phyloP scores from a whole-genome alignment of 2,329 filamentous ascomycete species.

The Passalora sequoiae region DNA sequence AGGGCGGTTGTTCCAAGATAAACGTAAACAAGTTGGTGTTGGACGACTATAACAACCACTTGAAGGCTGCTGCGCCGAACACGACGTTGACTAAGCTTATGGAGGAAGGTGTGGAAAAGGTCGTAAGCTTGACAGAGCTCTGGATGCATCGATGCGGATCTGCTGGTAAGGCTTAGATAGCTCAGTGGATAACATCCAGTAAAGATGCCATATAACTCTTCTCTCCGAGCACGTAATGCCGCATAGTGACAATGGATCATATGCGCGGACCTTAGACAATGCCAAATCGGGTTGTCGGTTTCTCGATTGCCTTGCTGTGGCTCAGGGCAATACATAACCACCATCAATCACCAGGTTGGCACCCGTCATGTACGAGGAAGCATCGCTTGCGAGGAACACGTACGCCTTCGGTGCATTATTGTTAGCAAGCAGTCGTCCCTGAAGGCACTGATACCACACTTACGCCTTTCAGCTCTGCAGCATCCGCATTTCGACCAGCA shows the following conservation, averaged over 20 bases:
- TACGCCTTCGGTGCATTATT: no score
- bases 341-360: constrained; percentile 47
- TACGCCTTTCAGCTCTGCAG: constrained; percentile 37
- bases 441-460: no score
- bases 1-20: constrained; percentile 50
- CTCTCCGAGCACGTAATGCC: no score
- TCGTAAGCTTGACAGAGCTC: constrained; percentile 17
- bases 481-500: constrained; percentile 35
- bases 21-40: constrained; percentile 54
- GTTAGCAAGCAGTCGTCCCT: background rate
- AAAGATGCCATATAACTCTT: no score
- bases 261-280: no score
- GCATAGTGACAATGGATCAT: no score
- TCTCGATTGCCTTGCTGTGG: background rate
- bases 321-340: constrained; percentile 47
- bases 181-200: no score
- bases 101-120: constrained; percentile 23
- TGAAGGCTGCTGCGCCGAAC: constrained; percentile 21
- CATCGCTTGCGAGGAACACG: constrained; percentile 46
- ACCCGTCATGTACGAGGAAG: constrained; percentile 48
- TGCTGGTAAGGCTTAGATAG: constrained; percentile 18
- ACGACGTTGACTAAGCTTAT: constrained; percentile 22
- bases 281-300: no score
- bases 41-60: constrained; percentile 36
- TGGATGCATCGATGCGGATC: constrained; percentile 23